Evolutionary conservation across 164 flowering plant genomes (phyloP), one percentile per base, ranked within the genome.

Genomic region (Pachysandra terminalis): DNA sequence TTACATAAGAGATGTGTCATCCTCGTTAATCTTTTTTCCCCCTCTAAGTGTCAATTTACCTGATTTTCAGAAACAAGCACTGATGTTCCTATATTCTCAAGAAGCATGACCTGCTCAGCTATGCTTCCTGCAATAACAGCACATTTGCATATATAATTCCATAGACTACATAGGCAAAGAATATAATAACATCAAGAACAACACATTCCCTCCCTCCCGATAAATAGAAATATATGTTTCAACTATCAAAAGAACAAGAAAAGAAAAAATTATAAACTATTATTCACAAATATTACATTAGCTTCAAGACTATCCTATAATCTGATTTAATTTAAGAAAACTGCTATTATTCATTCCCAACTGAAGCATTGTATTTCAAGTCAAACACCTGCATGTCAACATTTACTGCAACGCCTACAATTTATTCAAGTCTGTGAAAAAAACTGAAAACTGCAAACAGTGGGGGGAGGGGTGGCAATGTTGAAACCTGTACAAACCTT

Each of bases 11-110:
- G 12, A 56, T 41, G 14, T 27, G 24, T 54, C 26, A n/a, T n/a
- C n/a, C n/a, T n/a, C n/a, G 9, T 19, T n/a, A 14, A 12, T 0
- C 21, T 16, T 16, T n/a, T 37, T 9, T 32, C 41, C 59, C 56
- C 51, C 37, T 41, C 40, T 19, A 12, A 28, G 49, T 32, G 27
- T 60, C n/a, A 54, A 28, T 53, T 59, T 22, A 88, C 98, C 97
- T 91, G 97, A 70, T 90, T 85, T 73, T 90, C 69, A 57, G 96
- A 82, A 70, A 91, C 97, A 80, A 91, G 96, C 77, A 91, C 83
- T 10, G 98, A 95, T 66, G 96, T 90, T 55, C 96, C 98, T 57
- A 95, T 95, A 63, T 91, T 95, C 87, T 95, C 98, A 27, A 95
- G 93, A 79, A 91, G 82, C 98, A 95, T 95, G 79, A 95, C 84